A percentile compares a stretch with the other conserved stretches of the same genome.
Conservation (phyloP, 768 basidiomycete genomes). For the Kwoniella sp. region DNA sequence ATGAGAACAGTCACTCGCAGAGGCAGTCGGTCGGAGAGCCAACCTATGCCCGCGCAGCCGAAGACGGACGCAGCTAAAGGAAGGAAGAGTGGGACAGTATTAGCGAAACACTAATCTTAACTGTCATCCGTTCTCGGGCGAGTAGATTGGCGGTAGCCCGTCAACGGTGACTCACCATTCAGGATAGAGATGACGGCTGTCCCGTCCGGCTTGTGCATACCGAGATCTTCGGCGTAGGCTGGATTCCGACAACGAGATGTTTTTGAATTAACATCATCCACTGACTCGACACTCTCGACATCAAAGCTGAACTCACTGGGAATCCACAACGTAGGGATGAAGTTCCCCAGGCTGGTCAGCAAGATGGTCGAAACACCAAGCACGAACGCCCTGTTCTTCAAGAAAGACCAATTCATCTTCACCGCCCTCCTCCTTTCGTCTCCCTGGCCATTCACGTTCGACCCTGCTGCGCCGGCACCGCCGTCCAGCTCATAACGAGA, state of each 20-base stretch:
- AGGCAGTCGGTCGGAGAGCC: slow-evolving; percentile 42
- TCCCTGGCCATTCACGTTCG: background rate
- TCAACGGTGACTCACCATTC: slow-evolving; percentile 32
- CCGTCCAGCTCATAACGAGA: slow-evolving; percentile 14
- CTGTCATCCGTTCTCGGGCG: too few relatives aligned
- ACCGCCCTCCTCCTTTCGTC: slow-evolving; percentile 5
- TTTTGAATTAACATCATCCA: too few relatives aligned
- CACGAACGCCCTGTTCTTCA: slow-evolving; percentile 28
- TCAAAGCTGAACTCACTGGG: slow-evolving; percentile 40
- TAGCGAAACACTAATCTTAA: too few relatives aligned
- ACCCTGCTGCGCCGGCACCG: background rate
- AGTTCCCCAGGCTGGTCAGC: slow-evolving; percentile 46
- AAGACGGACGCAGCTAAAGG: slow-evolving; percentile 47
- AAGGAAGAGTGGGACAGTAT: background rate
- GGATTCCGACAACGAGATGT: background rate
- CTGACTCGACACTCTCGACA: too few relatives aligned
- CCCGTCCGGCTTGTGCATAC: slow-evolving; percentile 38
- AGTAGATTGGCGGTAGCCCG: slow-evolving; percentile 2
- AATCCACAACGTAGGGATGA: slow-evolving; percentile 48
- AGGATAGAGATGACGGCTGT: slow-evolving; percentile 48
- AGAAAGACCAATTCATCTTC: slow-evolving; percentile 29
- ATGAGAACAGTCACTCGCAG: slow-evolving; percentile 37
- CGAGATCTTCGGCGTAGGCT: slow-evolving; percentile 48
- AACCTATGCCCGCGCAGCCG: slow-evolving; percentile 43
- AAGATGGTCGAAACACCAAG: slow-evolving; percentile 36